Percentiles rank a stretch among this genome's conserved stretches.
Conservation (phyloP, 768 basidiomycete genomes). For the Cytidiella melzeri region DNA sequence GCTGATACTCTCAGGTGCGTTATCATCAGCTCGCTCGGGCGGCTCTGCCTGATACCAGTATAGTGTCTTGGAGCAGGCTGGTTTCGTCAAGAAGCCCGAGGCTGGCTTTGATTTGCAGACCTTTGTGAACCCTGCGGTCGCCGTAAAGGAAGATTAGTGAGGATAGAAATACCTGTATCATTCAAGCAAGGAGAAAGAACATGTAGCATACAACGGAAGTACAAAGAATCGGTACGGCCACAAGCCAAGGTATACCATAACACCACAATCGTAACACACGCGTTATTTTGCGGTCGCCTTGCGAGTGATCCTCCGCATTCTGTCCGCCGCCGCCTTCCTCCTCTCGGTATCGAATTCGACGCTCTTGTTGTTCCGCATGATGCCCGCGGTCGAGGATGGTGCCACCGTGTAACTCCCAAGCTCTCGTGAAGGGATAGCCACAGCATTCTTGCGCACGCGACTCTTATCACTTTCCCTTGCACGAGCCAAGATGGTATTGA, state of each 20-base stretch:
- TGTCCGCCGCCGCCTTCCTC: conserved; percentile 68
- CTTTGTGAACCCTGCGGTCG: conserved; percentile 56
- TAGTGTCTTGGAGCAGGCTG: conserved; percentile 72
- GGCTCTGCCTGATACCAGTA: conserved; percentile 2
- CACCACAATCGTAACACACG: not conserved
- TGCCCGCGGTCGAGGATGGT: conserved; percentile 51
- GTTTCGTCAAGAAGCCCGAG: conserved; percentile 55
- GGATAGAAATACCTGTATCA: not conserved
- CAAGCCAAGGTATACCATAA: not conserved
- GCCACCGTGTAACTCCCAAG: conserved; percentile 78
- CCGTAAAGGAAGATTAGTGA: conserved; percentile 22
- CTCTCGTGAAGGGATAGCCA: conserved; percentile 74
- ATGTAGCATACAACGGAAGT: not conserved
- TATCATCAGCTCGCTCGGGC: not conserved
- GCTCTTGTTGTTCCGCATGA: conserved; percentile 44
- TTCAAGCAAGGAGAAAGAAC: not conserved
- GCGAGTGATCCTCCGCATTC: conserved; percentile 57
- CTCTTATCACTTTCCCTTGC: conserved; percentile 65
- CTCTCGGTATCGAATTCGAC: conserved; percentile 73
- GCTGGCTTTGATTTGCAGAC: conserved; percentile 47
- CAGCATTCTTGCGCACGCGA: conserved; percentile 70
- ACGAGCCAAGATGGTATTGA: conserved; percentile 64
- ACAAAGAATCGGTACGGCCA: conserved; percentile 7
- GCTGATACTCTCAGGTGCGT: conserved; percentile 63
- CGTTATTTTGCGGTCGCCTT: conserved; percentile 30